Evolutionary conservation across 2,329 filamentous ascomycete species (phyloP).

Genomic region (Alternaria gaisen): DNA sequence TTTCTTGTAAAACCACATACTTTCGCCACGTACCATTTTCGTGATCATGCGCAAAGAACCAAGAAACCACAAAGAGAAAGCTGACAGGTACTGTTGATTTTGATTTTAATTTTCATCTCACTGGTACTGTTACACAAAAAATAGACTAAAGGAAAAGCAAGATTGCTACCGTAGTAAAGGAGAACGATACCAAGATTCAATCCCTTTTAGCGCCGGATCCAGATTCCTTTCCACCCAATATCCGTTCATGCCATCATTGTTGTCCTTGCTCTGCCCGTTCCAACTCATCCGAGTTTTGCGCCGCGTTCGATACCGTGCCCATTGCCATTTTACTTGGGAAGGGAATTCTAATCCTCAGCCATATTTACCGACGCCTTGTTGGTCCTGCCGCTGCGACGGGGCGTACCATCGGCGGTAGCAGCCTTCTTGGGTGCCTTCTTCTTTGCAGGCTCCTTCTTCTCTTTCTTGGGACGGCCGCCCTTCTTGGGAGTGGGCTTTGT

Average conservation of each 20-base stretch:
- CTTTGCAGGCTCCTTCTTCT: slow-evolving; percentile 52
- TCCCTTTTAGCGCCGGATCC: slow-evolving; percentile 11
- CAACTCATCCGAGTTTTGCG: neutral
- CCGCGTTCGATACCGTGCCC: neutral
- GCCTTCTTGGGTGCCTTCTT: slow-evolving; percentile 60
- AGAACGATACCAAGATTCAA: slow-evolving; percentile 1
- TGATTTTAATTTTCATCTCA: neutral
- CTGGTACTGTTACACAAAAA: neutral
- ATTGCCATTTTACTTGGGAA: neutral
- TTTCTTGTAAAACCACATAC: neutral
- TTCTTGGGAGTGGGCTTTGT: slow-evolving; percentile 41
- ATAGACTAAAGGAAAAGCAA: neutral
- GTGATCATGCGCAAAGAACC: neutral
- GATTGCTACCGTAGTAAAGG: neutral
- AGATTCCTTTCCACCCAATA: slow-evolving; percentile 6
- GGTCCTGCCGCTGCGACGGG: slow-evolving; percentile 57
- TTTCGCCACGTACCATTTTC: neutral
- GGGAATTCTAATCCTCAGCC: slow-evolving; percentile 15
- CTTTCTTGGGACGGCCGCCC: slow-evolving; percentile 53
- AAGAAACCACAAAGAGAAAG: neutral
- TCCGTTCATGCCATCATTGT: slow-evolving; percentile 7
- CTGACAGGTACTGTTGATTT: neutral
- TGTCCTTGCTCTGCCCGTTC: neutral
- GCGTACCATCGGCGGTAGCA: slow-evolving; percentile 59
- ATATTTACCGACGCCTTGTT: neutral